Conservation (phyloP, 2,329 filamentous ascomycete species). For the Cercospora sp. region DNA sequence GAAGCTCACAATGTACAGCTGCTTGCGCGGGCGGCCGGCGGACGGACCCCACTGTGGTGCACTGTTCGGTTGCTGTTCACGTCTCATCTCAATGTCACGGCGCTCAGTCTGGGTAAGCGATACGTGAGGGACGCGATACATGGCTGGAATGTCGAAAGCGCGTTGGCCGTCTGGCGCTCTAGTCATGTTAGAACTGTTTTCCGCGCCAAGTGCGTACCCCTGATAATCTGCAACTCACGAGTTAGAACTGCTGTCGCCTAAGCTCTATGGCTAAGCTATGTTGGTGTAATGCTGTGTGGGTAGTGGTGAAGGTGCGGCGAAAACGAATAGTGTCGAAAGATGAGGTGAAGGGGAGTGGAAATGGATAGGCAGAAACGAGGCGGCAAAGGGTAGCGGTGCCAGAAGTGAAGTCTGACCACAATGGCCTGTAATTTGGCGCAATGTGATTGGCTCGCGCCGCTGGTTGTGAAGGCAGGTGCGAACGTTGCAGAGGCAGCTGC, state of each 20-base stretch:
- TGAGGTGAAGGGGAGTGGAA: background rate
- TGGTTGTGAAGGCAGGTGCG: background rate
- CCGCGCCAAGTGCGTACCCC: slow-evolving; percentile 20
- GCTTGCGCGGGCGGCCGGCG: slow-evolving; percentile 50
- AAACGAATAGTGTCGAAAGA: background rate
- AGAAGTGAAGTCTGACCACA: background rate
- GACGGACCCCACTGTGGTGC: slow-evolving; percentile 32
- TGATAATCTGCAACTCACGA: slow-evolving; percentile 25
- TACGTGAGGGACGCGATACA: slow-evolving; percentile 36
- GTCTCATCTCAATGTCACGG: slow-evolving; percentile 27
- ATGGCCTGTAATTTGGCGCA: background rate
- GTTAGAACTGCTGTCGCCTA: slow-evolving; percentile 14
- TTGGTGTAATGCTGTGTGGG: background rate
- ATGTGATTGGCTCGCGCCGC: background rate
- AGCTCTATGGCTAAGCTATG: slow-evolving; percentile 12
- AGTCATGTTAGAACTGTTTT: slow-evolving; percentile 17
- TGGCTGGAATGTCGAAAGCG: slow-evolving; percentile 32
- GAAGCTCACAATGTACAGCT: slow-evolving; percentile 88
- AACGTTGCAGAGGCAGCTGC: slow-evolving; percentile 15
- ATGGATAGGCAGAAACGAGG: background rate
- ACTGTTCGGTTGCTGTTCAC: slow-evolving; percentile 31
- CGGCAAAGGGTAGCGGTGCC: background rate
- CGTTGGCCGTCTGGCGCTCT: slow-evolving; percentile 21
- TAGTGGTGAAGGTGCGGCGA: slow-evolving; percentile 1
- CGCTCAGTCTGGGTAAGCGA: slow-evolving; percentile 32